These are phyloP conservation scores for Dactylis glomerata DNA, from an alignment of 176 grass and related monocot genomes.

Conservation along the genomic window DNA sequence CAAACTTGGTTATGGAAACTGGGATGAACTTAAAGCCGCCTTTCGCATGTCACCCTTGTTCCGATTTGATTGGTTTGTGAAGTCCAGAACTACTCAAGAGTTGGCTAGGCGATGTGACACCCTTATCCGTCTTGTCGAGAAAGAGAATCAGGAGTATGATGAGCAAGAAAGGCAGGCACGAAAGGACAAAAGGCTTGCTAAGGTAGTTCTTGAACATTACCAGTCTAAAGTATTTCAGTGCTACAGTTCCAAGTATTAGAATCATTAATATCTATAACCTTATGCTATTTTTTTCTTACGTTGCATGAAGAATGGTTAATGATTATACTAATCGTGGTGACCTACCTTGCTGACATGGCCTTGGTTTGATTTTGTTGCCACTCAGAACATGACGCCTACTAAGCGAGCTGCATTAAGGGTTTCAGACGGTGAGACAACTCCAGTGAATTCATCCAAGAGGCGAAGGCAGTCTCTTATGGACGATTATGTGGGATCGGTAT, in stretches of 20 bases:
- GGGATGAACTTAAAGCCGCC: slow-evolving; percentile 97
- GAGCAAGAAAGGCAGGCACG: slow-evolving; percentile 91
- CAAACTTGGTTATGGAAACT: slow-evolving; percentile 95
- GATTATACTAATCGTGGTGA: neutral
- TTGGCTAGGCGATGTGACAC: slow-evolving; percentile 94
- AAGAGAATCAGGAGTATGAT: slow-evolving; percentile 98
- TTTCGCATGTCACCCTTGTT: slow-evolving; percentile 90
- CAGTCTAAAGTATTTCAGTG: neutral
- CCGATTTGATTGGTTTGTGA: slow-evolving; percentile 99
- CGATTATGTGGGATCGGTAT: slow-evolving; percentile 67
- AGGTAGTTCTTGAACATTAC: slow-evolving; percentile 40
- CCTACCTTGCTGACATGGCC: neutral
- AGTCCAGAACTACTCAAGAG: slow-evolving; percentile 91
- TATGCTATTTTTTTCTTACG: neutral
- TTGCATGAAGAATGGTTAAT: neutral
- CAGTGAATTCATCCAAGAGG: slow-evolving; percentile 57
- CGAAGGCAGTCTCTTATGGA: slow-evolving; percentile 79
- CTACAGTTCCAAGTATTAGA: neutral
- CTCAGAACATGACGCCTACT: slow-evolving; percentile 79
- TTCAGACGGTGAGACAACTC: slow-evolving; percentile 65
- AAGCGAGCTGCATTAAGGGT: slow-evolving; percentile 54
- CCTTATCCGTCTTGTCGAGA: slow-evolving; percentile 91
- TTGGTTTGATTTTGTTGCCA: neutral
- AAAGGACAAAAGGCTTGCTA: slow-evolving; percentile 87
- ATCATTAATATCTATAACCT: neutral